Conservation (phyloP, 352 stramenopile genomes). For the Globisporangium alternatum region DNA sequence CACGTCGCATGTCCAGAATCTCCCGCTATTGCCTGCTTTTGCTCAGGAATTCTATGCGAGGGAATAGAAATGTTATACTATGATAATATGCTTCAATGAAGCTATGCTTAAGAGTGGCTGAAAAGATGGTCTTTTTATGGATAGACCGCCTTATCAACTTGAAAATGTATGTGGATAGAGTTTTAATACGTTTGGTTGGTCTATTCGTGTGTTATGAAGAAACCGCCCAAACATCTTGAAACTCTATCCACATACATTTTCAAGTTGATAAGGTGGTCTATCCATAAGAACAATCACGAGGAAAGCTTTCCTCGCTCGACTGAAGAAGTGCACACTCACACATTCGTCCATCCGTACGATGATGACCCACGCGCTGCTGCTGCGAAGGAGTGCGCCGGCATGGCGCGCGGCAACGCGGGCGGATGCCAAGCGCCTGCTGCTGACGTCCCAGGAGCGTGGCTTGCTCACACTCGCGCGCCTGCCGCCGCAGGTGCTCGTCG, state of each 20-base stretch:
- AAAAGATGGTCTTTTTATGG: too few relatives aligned
- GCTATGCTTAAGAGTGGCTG: too few relatives aligned
- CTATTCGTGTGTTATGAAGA: too few relatives aligned
- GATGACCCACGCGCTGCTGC: slow-evolving; percentile 11
- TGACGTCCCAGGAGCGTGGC: neutral
- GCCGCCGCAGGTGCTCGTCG: slow-evolving; percentile 14
- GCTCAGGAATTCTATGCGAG: neutral
- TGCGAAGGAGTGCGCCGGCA: neutral
- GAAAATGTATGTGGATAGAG: too few relatives aligned
- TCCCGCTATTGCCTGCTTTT: neutral
- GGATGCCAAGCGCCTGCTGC: slow-evolving; percentile 3
- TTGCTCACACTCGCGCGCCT: slow-evolving; percentile 6
- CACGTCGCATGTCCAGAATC: neutral
- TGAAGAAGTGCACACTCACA: neutral
- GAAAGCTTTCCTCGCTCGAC: neutral
- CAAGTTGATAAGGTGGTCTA: too few relatives aligned
- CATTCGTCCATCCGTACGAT: slow-evolving; percentile 6
- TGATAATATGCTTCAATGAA: too few relatives aligned
- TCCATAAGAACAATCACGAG: too few relatives aligned
- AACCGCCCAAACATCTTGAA: too few relatives aligned
- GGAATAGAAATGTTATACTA: too few relatives aligned
- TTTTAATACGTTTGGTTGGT: too few relatives aligned
- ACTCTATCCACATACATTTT: too few relatives aligned
- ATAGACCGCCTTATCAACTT: too few relatives aligned
- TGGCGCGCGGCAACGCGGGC: neutral